Conservation (phyloP, 116 monocot genomes). For the Cymodocea nodosa region DNA sequence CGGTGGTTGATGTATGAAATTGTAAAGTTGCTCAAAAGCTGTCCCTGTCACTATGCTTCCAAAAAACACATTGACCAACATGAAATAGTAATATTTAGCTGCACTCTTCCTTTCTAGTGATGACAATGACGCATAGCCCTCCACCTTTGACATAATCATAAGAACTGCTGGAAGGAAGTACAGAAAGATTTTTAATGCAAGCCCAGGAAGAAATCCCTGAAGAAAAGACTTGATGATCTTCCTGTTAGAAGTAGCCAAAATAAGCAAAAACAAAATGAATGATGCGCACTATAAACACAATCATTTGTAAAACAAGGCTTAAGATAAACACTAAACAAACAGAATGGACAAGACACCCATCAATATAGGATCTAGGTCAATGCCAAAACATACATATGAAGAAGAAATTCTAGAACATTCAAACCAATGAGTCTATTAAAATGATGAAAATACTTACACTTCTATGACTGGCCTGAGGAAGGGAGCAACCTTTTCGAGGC, state of each 20-base stretch:
- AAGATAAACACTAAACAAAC: too few relatives aligned
- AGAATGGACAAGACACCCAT: too few relatives aligned
- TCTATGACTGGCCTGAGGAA: constrained; percentile 70
- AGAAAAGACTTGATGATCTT: constrained; percentile 64
- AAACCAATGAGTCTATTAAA: neutral
- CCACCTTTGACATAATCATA: constrained; percentile 93
- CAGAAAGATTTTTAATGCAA: constrained; percentile 88
- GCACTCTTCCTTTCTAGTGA: constrained; percentile 73
- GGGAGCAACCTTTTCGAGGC: constrained; percentile 70
- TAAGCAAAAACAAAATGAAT: neutral
- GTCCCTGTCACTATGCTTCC: constrained; percentile 71
- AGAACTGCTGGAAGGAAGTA: constrained; percentile 73
- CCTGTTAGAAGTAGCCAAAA: constrained; percentile 36
- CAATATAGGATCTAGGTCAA: too few relatives aligned
- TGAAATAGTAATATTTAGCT: constrained; percentile 74
- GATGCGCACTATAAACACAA: neutral
- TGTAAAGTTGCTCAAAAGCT: constrained; percentile 65
- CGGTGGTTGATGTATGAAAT: constrained; percentile 66
- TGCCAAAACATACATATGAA: too few relatives aligned
- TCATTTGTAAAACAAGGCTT: too few relatives aligned
- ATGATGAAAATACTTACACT: constrained; percentile 32
- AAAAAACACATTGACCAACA: constrained; percentile 83
- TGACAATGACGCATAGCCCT: constrained; percentile 53
- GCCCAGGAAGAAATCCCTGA: constrained; percentile 93
- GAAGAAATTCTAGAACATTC: too few relatives aligned